A percentile compares a stretch with the other conserved stretches of the same genome.
phyloP scores from a whole-genome alignment of 805 yeast species.

The Barnettozyma wickerhamii region DNA sequence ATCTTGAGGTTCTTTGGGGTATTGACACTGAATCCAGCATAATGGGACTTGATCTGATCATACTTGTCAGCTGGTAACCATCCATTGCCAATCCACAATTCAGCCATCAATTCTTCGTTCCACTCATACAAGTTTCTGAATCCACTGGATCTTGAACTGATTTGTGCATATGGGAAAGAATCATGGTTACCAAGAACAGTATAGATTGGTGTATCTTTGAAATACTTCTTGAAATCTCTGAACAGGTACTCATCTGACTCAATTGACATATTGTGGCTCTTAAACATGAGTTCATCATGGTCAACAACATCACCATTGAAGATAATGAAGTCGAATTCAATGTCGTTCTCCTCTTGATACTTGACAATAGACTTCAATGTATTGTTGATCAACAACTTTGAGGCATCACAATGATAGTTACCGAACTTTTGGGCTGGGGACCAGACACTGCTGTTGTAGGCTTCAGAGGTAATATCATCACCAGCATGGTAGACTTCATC shows the following conservation, averaged over 20 bases:
- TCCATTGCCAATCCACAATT: slow-evolving; percentile 41
- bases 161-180: slow-evolving; percentile 64
- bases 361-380: slow-evolving; percentile 43
- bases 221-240: slow-evolving; percentile 45
- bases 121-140: slow-evolving; percentile 40
- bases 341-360: slow-evolving; percentile 28
- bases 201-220: slow-evolving; percentile 51
- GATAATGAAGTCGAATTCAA: slow-evolving; percentile 52
- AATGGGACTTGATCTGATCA: too few species aligned
- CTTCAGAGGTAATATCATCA: slow-evolving; percentile 28
- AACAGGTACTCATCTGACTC: slow-evolving; percentile 48
- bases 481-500: slow-evolving; percentile 27
- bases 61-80: too few species aligned
- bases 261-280: slow-evolving; percentile 43
- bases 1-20: too few species aligned
- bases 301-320: slow-evolving; percentile 77
- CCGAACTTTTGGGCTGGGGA: slow-evolving; percentile 63
- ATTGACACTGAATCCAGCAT: too few species aligned
- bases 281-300: slow-evolving; percentile 51
- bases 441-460: slow-evolving; percentile 34
- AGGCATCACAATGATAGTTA: slow-evolving; percentile 60
- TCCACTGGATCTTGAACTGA: slow-evolving; percentile 49
- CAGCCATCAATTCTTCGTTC: slow-evolving; percentile 45
- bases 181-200: slow-evolving; percentile 71
- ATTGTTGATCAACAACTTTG: slow-evolving; percentile 55